Percentiles rank a stretch among this genome's conserved stretches.
Conservation (phyloP, 441 rosid species). For the Euphorbia corollata region DNA sequence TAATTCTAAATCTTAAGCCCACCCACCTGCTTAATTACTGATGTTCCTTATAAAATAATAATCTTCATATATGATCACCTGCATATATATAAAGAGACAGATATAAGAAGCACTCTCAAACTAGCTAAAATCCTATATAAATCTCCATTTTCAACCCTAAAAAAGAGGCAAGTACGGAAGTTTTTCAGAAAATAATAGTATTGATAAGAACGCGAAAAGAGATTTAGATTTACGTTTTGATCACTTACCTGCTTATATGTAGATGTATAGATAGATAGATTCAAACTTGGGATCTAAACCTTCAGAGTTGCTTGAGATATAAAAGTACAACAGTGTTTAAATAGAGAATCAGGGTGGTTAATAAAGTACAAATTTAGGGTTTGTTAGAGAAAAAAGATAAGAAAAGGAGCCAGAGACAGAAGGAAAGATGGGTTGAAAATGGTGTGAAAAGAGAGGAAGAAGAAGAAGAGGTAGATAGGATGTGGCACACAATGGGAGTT, state of each 20-base stretch:
- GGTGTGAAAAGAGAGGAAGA: neutral
- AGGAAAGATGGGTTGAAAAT: neutral
- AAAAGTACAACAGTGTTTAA: neutral
- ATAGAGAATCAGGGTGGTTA: neutral
- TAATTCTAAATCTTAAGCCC: neutral
- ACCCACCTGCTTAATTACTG: neutral
- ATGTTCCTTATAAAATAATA: too few relatives aligned
- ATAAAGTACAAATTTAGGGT: neutral
- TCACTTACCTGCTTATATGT: constrained; percentile 7
- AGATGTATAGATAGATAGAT: neutral
- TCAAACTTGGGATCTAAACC: neutral
- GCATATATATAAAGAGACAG: too few relatives aligned
- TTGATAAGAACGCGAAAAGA: neutral
- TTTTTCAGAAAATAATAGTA: neutral
- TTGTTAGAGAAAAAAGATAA: neutral
- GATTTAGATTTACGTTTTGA: neutral
- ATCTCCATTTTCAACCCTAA: neutral
- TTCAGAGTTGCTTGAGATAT: neutral
- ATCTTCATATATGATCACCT: neutral
- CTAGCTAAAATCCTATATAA: too few relatives aligned
- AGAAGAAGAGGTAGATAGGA: constrained; percentile 1
- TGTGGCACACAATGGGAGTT: constrained; percentile 34
- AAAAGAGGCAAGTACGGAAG: neutral
- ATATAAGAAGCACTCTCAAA: too few relatives aligned
- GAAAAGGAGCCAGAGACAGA: neutral